phyloP scores from a whole-genome alignment of 257 asterid genomes.

The Solanum okadae region DNA sequence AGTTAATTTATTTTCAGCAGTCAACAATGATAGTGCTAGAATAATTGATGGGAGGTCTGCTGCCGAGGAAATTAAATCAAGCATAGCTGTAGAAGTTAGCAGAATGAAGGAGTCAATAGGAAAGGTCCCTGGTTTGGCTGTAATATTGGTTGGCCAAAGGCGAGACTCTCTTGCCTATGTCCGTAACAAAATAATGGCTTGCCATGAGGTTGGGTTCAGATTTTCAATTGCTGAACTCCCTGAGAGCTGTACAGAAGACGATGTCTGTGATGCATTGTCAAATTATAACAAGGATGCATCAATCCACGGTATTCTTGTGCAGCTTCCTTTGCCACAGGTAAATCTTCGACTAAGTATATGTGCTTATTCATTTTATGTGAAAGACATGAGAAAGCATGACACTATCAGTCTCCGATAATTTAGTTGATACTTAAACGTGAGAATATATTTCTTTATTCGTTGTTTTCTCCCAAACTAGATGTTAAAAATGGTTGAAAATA shows the following conservation, averaged over 20 bases:
- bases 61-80: conserved; percentile 59
- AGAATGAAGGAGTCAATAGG: conserved; percentile 54
- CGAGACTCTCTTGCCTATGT: conserved; percentile 70
- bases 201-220: conserved; percentile 82
- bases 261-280: conserved; percentile 46
- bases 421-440: background rate
- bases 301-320: conserved; percentile 75
- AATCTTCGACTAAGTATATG: conserved; percentile 4
- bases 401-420: background rate
- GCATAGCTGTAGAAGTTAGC: conserved; percentile 57
- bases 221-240: conserved; percentile 43
- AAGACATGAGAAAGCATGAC: background rate
- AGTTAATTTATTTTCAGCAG: conserved; percentile 19
- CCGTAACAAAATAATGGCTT: conserved; percentile 57
- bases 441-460: background rate
- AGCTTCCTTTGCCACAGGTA: conserved; percentile 95
- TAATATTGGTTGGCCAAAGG: conserved; percentile 71
- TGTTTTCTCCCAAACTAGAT: background rate
- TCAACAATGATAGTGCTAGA: conserved; percentile 24
- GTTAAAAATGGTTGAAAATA: background rate
- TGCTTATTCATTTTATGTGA: background rate
- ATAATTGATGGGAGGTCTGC: conserved; percentile 57
- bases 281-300: conserved; percentile 56
- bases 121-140: conserved; percentile 77
- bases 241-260: conserved; percentile 51